Evolutionary conservation across 345 rosid genomes (phyloP).

Genomic region (Salix koriyanagi): DNA sequence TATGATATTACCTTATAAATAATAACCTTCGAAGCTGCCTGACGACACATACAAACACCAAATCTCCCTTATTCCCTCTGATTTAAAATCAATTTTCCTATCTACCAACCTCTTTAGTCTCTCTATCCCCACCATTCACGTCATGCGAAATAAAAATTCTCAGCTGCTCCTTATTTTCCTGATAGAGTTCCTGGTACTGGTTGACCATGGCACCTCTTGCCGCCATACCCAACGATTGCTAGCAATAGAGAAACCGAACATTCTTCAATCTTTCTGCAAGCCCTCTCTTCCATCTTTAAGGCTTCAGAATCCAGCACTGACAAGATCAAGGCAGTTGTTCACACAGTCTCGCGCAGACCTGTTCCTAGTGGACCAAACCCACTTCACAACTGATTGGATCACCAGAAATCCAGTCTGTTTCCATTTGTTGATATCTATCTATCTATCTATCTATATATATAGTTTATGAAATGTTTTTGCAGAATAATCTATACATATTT

Average conservation of each 20-base stretch:
- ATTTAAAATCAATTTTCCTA: background rate
- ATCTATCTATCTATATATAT: too few relatives aligned
- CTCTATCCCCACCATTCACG: background rate
- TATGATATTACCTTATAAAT: slow-evolving; percentile 9
- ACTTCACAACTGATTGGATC: too few relatives aligned
- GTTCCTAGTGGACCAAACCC: slow-evolving; percentile 46
- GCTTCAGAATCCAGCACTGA: slow-evolving; percentile 5
- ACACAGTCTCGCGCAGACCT: slow-evolving; percentile 28
- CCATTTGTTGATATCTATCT: too few relatives aligned
- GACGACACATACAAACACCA: background rate
- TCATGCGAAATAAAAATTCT: slow-evolving; percentile 21
- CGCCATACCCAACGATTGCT: slow-evolving; percentile 7
- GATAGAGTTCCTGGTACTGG: slow-evolving; percentile 16
- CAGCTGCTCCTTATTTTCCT: slow-evolving; percentile 9
- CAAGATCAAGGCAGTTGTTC: background rate
- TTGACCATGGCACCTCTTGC: slow-evolving; percentile 15
- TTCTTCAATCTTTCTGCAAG: slow-evolving; percentile 17
- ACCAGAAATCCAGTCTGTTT: too few relatives aligned
- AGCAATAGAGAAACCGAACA: background rate
- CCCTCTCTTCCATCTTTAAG: slow-evolving; percentile 20
- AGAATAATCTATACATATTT: too few relatives aligned
- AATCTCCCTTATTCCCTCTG: background rate
- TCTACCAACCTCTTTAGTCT: background rate
- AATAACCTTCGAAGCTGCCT: background rate
- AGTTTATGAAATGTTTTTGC: too few relatives aligned